Evolutionary conservation across 192 early-diverging fungal genomes (phyloP).

Genomic region (Phlyctochytrium planicorne): DNA sequence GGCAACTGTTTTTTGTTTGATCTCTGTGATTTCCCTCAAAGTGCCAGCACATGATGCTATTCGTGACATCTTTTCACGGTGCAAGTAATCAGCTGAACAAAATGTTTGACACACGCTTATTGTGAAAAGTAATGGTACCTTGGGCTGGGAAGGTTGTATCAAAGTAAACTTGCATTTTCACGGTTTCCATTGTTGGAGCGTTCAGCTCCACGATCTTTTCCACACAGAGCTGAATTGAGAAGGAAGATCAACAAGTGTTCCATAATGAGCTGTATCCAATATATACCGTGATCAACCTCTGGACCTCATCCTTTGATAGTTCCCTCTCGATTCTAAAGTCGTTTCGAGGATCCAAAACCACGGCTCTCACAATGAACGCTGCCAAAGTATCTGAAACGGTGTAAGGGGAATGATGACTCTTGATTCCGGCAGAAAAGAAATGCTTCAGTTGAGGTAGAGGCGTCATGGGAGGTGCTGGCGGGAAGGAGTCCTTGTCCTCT

Average conservation of each 20-base stretch:
- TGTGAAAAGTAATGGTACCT: conserved; percentile 31
- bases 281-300: conserved; percentile 54
- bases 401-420: conserved; percentile 26
- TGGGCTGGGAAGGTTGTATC: conserved; percentile 62
- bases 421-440: conserved; percentile 32
- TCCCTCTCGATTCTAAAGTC: conserved; percentile 53
- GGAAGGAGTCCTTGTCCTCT: neutral
- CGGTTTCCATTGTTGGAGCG: conserved; percentile 45
- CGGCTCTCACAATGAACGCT: conserved; percentile 58
- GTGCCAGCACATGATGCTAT: conserved; percentile 40
- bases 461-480: conserved; percentile 13
- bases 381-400: conserved; percentile 58
- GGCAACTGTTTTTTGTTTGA: conserved; percentile 44
- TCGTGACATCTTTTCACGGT: conserved; percentile 50
- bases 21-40: conserved; percentile 51
- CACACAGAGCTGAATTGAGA: conserved; percentile 47
- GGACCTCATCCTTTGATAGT: conserved; percentile 52
- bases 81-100: conserved; percentile 51
- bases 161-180: conserved; percentile 66
- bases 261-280: neutral
- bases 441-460: conserved; percentile 24
- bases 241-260: neutral
- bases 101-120: no score
- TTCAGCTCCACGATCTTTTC: conserved; percentile 42
- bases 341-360: conserved; percentile 55